A percentile compares a stretch with the other conserved stretches of the same genome.
These are phyloP conservation scores for Talinum fruticosum DNA, from an alignment of 148 eudicot genomes.

Conservation along the genomic window DNA sequence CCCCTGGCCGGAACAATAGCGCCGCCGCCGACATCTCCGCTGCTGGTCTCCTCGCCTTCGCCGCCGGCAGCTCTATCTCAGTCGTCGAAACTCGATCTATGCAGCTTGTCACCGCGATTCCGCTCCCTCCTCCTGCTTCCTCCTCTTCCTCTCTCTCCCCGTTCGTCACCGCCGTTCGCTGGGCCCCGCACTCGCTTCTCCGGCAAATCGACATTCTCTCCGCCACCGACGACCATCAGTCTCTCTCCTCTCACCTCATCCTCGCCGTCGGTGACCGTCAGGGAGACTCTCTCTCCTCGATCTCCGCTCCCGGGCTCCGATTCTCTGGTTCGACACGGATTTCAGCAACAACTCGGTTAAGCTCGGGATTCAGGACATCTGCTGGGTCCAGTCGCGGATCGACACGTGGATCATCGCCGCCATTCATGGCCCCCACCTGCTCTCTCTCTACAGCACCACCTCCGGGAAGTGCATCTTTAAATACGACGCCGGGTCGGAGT, in stretches of 20 bases:
- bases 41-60: conserved; percentile 81
- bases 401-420: conserved; percentile 70
- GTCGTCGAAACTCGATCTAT: conserved; percentile 74
- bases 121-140: conserved; percentile 77
- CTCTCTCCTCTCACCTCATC: conserved; percentile 48
- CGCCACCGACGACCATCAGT: conserved; percentile 21
- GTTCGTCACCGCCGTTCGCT: conserved; percentile 73
- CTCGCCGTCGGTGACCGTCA: conserved; percentile 89
- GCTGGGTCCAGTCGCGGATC: conserved; percentile 66
- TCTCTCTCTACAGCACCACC: conserved; percentile 54
- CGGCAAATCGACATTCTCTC: conserved; percentile 47
- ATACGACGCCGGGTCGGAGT: conserved; percentile 70
- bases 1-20: conserved; percentile 79
- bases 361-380: conserved; percentile 77
- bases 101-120: conserved; percentile 74
- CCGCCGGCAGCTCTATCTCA: conserved; percentile 77
- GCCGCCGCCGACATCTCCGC: conserved; percentile 63
- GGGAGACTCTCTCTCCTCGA: conserved; percentile 64
- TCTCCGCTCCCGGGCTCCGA: conserved; percentile 40
- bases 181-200: conserved; percentile 69
- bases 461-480: conserved; percentile 74
- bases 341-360: conserved; percentile 28
- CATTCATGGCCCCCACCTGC: conserved; percentile 59
- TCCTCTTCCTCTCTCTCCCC: conserved; percentile 58
- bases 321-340: conserved; percentile 47